Base-by-base conservation (phyloP, 2,329 filamentous ascomycete species). In the Cladophialophora chaetospira region DNA sequence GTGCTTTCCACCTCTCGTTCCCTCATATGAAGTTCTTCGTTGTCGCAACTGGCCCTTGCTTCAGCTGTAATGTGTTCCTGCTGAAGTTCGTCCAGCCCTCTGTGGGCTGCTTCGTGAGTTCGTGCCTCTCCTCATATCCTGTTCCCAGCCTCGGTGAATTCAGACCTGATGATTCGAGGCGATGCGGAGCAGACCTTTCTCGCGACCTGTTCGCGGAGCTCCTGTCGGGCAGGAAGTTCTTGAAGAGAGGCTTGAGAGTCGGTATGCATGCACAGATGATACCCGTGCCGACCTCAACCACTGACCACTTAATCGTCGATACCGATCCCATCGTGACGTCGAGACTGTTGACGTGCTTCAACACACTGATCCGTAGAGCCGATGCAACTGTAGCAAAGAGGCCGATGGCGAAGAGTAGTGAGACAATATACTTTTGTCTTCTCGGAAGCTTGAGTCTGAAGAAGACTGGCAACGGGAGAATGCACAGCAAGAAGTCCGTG, bases 401-500 rank as follows among this genome's bases (percentile, higher is more conserved):
- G 10, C 81, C 81, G 10, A 80, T 69, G 5, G 73, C 76, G 52
- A 84, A 81, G 10, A 83, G 75, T 4, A 76, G 61, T 1, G 73
- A 71, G 3, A 84, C 70, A 2, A 77, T 73, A n/a, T 75, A 59
- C 36, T 75, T 76, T 56, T 83, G 80, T 42, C 73, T 75, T 6
- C 63, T 57, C 1, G 79, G 77, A 35, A 83, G 69, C 45, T 79
- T 73, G 1, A 81, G 68, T 25, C 71, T 69, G 63, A 76, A 70
- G 9, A 81, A 73, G 3, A 75, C 77, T 13, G 73, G 73, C 36
- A 83, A 74, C 1, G 81, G 81, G 3, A 84, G 69, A 0, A 78
- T 67, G 29, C 82, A 79, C 10, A 81, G 76, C 15, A 81, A 65
- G 43, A 86, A 77, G 67, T 87, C 82, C 4, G 82, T 85, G 36